Evolutionary conservation across 2,329 filamentous ascomycete species (phyloP).

Genomic region (Aspergillus sp.): DNA sequence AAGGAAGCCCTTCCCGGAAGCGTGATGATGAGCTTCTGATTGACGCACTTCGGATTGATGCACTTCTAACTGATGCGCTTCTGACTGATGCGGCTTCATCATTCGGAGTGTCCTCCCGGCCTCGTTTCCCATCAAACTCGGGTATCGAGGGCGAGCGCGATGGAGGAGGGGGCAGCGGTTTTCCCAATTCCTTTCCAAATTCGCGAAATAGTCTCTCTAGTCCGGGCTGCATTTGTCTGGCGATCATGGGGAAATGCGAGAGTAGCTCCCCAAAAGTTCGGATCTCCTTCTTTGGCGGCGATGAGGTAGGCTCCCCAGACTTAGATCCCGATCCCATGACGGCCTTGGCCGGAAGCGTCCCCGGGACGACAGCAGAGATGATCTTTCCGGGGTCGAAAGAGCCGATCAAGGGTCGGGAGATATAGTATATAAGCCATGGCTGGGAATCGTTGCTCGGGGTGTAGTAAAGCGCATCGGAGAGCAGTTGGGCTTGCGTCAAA

Average conservation of each 20-base stretch:
- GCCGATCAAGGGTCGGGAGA: conserved; percentile 83
- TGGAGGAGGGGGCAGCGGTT: conserved; percentile 74
- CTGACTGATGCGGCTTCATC: conserved; percentile 36
- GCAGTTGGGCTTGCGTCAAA: conserved; percentile 81
- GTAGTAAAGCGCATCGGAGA: conserved; percentile 84
- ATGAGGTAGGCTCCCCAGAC: conserved; percentile 35
- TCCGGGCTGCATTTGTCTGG: conserved; percentile 90
- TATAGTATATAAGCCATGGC: conserved; percentile 96
- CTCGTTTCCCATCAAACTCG: conserved; percentile 50
- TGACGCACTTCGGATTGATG: conserved; percentile 25
- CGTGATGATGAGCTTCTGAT: conserved; percentile 36
- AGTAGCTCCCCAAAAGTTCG: conserved; percentile 87
- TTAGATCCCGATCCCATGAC: conserved; percentile 21
- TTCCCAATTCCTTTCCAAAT: conserved; percentile 81
- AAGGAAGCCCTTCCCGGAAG: conserved; percentile 42
- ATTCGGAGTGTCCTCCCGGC: conserved; percentile 38
- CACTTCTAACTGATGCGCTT: conserved; percentile 32
- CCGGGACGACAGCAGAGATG: conserved; percentile 59
- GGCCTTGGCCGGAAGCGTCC: conserved; percentile 37
- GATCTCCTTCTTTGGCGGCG: conserved; percentile 77
- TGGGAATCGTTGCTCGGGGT: conserved; percentile 84
- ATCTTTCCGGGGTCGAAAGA: conserved; percentile 75
- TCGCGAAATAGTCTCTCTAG: conserved; percentile 87
- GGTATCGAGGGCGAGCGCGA: conserved; percentile 51
- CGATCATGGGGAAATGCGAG: conserved; percentile 91